These are phyloP conservation scores for Aschersonia sp. DNA, from an alignment of 2,329 filamentous ascomycete species.

Conservation along the genomic window DNA sequence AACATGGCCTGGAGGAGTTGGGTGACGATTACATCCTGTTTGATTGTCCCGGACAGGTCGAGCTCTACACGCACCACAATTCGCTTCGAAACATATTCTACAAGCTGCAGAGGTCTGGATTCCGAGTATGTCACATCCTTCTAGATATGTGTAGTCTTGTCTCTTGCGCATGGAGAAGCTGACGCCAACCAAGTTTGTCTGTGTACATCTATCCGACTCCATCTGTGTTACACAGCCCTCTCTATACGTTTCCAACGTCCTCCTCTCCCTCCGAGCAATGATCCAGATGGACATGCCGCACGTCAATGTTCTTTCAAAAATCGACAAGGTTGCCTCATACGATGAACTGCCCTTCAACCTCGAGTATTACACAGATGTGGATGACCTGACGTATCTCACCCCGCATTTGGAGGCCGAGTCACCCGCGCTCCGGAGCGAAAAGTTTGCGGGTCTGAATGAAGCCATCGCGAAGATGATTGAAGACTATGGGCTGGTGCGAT, in stretches of 20 bases:
- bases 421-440: slow-evolving; percentile 51
- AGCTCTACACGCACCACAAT: slow-evolving; percentile 90
- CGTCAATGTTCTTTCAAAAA: slow-evolving; percentile 92
- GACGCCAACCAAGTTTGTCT: slow-evolving; percentile 53
- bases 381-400: slow-evolving; percentile 75
- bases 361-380: slow-evolving; percentile 94
- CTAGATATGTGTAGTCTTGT: not conserved
- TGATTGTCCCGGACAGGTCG: slow-evolving; percentile 92
- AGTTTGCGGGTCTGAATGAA: slow-evolving; percentile 73
- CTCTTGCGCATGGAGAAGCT: not conserved
- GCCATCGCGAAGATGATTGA: slow-evolving; percentile 79
- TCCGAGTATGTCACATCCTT: slow-evolving; percentile 46
- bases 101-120: slow-evolving; percentile 77
- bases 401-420: slow-evolving; percentile 70
- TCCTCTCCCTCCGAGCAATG: slow-evolving; percentile 90
- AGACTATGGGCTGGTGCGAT: slow-evolving; percentile 77
- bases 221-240: slow-evolving; percentile 88
- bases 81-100: slow-evolving; percentile 87
- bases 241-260: slow-evolving; percentile 84
- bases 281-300: slow-evolving; percentile 95
- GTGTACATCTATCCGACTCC: slow-evolving; percentile 85
- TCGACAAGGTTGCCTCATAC: slow-evolving; percentile 82
- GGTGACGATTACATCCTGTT: slow-evolving; percentile 89
- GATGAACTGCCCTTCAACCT: slow-evolving; percentile 85
- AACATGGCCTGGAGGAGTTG: slow-evolving; percentile 62